phyloP scores from a whole-genome alignment of 139 green algal genomes.

The Tetraselmis striata region DNA sequence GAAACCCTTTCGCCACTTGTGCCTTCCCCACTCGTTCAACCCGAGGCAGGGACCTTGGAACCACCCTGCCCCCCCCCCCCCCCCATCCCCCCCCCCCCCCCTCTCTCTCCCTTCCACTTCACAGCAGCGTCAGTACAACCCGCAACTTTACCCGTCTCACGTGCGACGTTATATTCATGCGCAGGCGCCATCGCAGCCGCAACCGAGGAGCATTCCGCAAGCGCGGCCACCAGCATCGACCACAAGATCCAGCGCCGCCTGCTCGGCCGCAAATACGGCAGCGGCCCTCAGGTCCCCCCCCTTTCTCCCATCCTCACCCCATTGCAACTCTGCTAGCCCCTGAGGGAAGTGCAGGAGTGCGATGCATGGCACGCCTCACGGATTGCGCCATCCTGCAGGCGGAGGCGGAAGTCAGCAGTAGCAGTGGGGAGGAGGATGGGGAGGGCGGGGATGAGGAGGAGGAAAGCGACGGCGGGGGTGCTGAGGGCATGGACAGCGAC shows the following conservation, averaged over 20 bases:
- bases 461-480: neutral
- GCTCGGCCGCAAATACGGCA: neutral
- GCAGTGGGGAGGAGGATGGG: neutral
- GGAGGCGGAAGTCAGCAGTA: neutral
- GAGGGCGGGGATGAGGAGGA: neutral
- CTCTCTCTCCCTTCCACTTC: neutral
- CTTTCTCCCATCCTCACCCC: neutral
- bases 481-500: slow-evolving; percentile 3
- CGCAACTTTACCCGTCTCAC: neutral
- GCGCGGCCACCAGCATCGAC: neutral
- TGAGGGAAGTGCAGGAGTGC: no score
- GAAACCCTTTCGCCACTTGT: no score
- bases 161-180: neutral
- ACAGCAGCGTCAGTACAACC: neutral
- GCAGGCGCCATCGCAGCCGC: neutral
- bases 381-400: no score
- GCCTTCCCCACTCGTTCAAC: no score
- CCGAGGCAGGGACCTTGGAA: no score
- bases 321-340: no score
- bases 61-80: no score
- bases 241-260: slow-evolving; percentile 47
- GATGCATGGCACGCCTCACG: no score
- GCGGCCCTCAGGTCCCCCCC: neutral
- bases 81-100: no score
- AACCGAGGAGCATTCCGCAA: neutral